Evolutionary conservation across 2,329 filamentous ascomycete species (phyloP).

Genomic region (Clonostachys rhizophaga): DNA sequence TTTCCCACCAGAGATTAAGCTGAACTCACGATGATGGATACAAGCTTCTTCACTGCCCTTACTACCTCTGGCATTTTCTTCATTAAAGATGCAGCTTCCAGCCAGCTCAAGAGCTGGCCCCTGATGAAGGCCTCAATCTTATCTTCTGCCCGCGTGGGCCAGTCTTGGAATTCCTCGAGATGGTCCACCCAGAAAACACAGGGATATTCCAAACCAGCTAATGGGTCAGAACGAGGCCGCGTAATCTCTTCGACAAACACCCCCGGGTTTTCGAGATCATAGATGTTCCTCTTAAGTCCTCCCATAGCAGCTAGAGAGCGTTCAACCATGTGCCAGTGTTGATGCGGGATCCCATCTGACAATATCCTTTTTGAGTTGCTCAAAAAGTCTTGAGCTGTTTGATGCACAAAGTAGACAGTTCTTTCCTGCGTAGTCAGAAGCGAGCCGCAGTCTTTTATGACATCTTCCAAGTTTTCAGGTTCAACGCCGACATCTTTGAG

Average conservation of each 20-base stretch:
- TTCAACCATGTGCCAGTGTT: conserved; percentile 23
- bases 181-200: conserved; percentile 12
- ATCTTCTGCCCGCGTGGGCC: too few species aligned
- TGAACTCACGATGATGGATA: too few species aligned
- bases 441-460: conserved; percentile 30
- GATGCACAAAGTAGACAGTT: conserved; percentile 28
- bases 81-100: too few species aligned
- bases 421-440: conserved; percentile 25
- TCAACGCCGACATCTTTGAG: conserved; percentile 4
- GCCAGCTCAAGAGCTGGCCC: too few species aligned
- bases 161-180: conserved; percentile 1
- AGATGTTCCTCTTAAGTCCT: conserved; percentile 27
- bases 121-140: too few species aligned
- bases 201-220: conserved; percentile 7
- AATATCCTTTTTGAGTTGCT: conserved; percentile 15
- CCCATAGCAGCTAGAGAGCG: conserved; percentile 22
- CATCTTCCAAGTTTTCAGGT: conserved; percentile 7
- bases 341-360: conserved; percentile 10
- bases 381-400: conserved; percentile 37
- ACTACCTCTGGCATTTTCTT: too few species aligned
- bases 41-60: too few species aligned
- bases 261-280: conserved; percentile 13
- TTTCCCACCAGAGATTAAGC: too few species aligned
- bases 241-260: conserved; percentile 3
- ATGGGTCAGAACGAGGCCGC: conserved; percentile 6